These are phyloP conservation scores for Hirschioporus abietinus DNA, from an alignment of 768 basidiomycete species.

Conservation along the genomic window DNA sequence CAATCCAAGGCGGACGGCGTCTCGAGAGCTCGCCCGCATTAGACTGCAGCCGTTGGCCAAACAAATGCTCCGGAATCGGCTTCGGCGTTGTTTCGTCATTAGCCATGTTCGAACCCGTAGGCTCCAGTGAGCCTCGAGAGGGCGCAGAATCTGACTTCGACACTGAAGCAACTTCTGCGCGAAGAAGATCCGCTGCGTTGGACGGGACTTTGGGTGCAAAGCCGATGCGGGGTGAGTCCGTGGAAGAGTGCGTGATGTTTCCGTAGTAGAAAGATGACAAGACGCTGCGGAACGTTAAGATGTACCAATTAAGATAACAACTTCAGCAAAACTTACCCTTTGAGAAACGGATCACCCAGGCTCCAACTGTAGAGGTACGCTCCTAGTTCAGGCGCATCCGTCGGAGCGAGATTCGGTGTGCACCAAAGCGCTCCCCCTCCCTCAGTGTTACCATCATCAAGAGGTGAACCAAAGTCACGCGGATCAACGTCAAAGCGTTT, in stretches of 20 bases:
- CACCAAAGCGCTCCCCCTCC: slow-evolving; percentile 28
- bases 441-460: slow-evolving; percentile 17
- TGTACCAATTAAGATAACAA: too few relatives aligned
- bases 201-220: slow-evolving; percentile 64
- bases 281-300: too few relatives aligned
- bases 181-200: slow-evolving; percentile 35
- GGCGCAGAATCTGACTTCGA: too few relatives aligned
- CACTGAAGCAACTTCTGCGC: not conserved
- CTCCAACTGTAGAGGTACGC: slow-evolving; percentile 70
- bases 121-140: too few relatives aligned
- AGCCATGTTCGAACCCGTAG: not conserved
- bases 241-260: slow-evolving; percentile 61
- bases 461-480: slow-evolving; percentile 53
- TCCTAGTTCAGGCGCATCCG: slow-evolving; percentile 57
- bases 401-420: slow-evolving; percentile 47
- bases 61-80: not conserved
- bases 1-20: not conserved
- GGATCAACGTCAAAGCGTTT: slow-evolving; percentile 68
- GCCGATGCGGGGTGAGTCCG: slow-evolving; percentile 64
- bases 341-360: slow-evolving; percentile 70
- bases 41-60: not conserved
- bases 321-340: slow-evolving; percentile 43
- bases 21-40: not conserved
- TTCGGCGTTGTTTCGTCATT: not conserved
- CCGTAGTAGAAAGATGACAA: slow-evolving; percentile 68